Evolutionary conservation across 805 yeast species (phyloP), one percentile per base, ranked within the genome.

Genomic region (Candida wancherniae): DNA sequence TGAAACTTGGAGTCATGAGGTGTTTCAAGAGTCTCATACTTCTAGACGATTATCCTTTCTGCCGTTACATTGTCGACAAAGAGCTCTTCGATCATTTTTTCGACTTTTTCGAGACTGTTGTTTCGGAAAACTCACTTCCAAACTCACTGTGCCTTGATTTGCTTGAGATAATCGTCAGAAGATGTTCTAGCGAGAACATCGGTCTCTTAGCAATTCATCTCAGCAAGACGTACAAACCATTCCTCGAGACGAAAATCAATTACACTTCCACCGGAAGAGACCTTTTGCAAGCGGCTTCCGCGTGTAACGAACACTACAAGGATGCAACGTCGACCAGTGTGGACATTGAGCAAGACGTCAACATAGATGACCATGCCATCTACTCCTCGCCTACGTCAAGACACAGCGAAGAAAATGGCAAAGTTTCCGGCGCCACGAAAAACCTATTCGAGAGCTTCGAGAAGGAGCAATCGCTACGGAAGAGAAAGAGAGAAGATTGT

Each of bases 121-220:
- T 69, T 5, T 56, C 63, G 18, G 56, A 58, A 22, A 77, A 83
- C 50, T 82, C 79, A 48, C 57, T 87, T 37, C 69, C 82, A 3
- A 82, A 77, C 47, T 86, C 96, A 0, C 72, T 88, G 5, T 72
- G 90, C 40, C 62, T 86, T 26, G 87, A 83, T 50, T 62, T 88
- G 14, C 59, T 79, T 19, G 81, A 75, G 44, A 62, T 68, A 13
- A 48, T 58, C 22, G 39, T 47, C 19, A 48, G 44, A 35, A 55
- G 50, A 28, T 53, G 55, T 36, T 36, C 37, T 10, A 29, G 45
- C 14, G 45, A 48, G 11, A 58, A 58, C 32, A 61, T 41, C 41
- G 52, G 50, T 24, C 25, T 41, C 9, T 43, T 65, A 28, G 63
- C 60, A 5, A 45, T 36, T 13, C 47, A 61, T 36, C 51, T 63